Base-by-base conservation (phyloP, 345 rosid species). In the Clarkia xantiana region DNA sequence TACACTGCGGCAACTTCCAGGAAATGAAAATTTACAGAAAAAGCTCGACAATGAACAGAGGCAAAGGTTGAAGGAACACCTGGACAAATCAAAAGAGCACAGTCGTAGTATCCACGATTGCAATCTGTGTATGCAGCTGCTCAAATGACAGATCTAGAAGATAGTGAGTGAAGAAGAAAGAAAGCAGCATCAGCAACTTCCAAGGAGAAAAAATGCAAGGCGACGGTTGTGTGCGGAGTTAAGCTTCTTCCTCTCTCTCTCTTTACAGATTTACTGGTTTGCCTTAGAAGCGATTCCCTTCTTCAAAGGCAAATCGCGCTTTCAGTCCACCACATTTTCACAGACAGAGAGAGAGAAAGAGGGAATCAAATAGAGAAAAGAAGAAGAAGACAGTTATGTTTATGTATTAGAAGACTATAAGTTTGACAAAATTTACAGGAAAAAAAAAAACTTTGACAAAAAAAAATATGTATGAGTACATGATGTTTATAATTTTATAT, bases 261-360 rank as follows among this genome's bases (percentile, higher is more conserved):
- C 39, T 53, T 42, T 16, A 40, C 51, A 45, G 44, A 42, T 13
- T 40, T 47, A 36, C 25, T 64, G 50, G 49, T 75, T 73, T 68
- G 75, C 62, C 66, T 64, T 69, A 68, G 67, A 76, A 76, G 81
- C 58, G 76, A 78, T 70, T 69, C 66, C 67, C 70, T 67, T 23
- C 58, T 49, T 62, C 57, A 55, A 68, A 59, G 46, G 71, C 46
- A 2, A 61, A 34, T 41, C n/a, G 62, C 65, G 48, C 25, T 49
- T 48, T 41, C 64, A 54, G 41, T 58, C 54, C 57, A 43, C 14
- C 42, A 20, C 12, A 8, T 36, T 60, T 34, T 17, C 17, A 20
- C 9, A 48, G 16, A 22, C 0, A 6, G 18, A 40, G 46, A 18
- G 51, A 40, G 16, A 46, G 25, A 20, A 9, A 40, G 54, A 3